Evolutionary conservation across 2,329 filamentous ascomycete species (phyloP).

Genomic region (Ceratocystis albifundus): DNA sequence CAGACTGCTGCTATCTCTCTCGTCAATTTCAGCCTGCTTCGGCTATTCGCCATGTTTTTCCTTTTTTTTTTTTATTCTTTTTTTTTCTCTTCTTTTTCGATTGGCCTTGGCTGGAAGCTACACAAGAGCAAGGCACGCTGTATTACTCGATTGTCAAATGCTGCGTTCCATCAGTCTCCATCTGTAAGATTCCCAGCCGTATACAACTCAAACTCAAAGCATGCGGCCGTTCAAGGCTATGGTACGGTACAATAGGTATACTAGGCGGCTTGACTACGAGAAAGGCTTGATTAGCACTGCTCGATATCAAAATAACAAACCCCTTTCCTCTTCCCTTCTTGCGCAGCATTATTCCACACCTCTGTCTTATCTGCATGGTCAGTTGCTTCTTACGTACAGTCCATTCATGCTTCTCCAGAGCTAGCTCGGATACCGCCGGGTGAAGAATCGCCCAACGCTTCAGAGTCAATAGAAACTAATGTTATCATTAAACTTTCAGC

Average conservation of each 20-base stretch:
- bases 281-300: background rate
- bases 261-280: background rate
- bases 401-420: background rate
- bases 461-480: background rate
- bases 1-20: background rate
- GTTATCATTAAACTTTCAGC: background rate
- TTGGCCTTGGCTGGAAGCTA: background rate
- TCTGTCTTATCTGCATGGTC: background rate
- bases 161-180: too few relatives aligned
- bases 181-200: too few relatives aligned
- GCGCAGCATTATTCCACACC: background rate
- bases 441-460: background rate
- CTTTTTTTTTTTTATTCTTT: too few relatives aligned
- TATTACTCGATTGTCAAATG: too few relatives aligned
- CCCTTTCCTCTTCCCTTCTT: too few relatives aligned
- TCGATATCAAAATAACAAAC: background rate
- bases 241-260: background rate
- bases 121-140: background rate
- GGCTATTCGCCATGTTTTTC: background rate
- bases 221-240: background rate
- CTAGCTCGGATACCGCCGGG: conserved; percentile 7
- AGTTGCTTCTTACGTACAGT: background rate
- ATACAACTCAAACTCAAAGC: background rate
- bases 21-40: background rate
- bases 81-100: too few relatives aligned